Evolutionary conservation across 768 basidiomycete genomes (phyloP).

Genomic region (Cystofilobasidium macerans): DNA sequence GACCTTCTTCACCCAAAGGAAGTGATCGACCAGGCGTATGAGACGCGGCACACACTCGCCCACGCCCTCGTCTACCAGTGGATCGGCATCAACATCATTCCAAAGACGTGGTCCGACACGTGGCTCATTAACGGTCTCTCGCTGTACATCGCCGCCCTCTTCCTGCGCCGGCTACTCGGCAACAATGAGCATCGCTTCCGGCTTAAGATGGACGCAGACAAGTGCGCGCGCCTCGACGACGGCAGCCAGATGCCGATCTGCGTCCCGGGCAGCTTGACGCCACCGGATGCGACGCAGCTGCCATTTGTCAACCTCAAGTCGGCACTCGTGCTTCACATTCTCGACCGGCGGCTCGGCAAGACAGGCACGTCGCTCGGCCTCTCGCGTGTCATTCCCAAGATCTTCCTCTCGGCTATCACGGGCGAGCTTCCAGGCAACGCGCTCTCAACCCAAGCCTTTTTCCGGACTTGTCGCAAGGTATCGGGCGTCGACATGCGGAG

Average conservation of each 20-base stretch:
- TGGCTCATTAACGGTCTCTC: conserved; percentile 96
- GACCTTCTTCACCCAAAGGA: conserved; percentile 79
- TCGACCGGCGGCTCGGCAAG: conserved; percentile 86
- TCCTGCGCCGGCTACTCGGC: conserved; percentile 73
- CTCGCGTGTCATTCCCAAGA: conserved; percentile 84
- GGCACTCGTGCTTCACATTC: conserved; percentile 88
- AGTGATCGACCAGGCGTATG: conserved; percentile 84
- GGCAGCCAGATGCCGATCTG: conserved; percentile 87
- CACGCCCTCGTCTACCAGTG: conserved; percentile 92
- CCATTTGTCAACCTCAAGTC: conserved; percentile 92
- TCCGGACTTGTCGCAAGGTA: conserved; percentile 83
- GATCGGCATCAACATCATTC: conserved; percentile 92
- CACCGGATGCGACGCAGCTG: conserved; percentile 64
- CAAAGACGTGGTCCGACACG: conserved; percentile 80
- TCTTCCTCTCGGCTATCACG: conserved; percentile 85
- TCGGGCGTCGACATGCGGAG: conserved; percentile 69
- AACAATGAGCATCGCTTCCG: conserved; percentile 95
- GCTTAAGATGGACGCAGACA: conserved; percentile 90
- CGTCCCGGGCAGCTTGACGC: conserved; percentile 71
- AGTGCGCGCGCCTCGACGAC: conserved; percentile 74
- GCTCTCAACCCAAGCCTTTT: conserved; percentile 78
- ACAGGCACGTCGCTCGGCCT: conserved; percentile 89
- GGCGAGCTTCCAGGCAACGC: conserved; percentile 77
- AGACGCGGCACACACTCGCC: conserved; percentile 71
- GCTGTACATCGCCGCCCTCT: conserved; percentile 78